These are phyloP conservation scores for Teunomyces kruisii DNA, from an alignment of 805 yeast species.

Conservation along the genomic window DNA sequence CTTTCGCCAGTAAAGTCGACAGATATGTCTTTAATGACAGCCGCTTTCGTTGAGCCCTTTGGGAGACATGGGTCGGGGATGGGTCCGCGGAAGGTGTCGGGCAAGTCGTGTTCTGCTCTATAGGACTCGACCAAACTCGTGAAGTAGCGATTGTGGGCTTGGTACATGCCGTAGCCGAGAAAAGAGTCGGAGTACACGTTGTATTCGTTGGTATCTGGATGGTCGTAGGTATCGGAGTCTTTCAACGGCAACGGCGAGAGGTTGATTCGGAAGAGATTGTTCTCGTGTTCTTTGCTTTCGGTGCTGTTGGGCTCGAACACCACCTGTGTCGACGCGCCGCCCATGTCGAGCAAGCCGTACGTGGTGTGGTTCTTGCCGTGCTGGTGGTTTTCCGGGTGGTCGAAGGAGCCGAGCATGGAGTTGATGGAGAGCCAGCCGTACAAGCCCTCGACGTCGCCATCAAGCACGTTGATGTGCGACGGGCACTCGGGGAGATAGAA, in stretches of 20 bases:
- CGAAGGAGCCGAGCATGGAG: constrained; percentile 49
- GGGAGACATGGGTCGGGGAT: constrained; percentile 61
- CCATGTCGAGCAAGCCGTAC: constrained; percentile 61
- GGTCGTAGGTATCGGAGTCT: constrained; percentile 12
- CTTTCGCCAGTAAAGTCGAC: constrained; percentile 52
- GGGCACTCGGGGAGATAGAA: constrained; percentile 62
- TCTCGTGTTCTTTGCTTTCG: constrained; percentile 44
- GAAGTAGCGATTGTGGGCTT: constrained; percentile 51
- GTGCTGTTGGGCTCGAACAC: constrained; percentile 58
- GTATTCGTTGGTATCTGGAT: constrained; percentile 29
- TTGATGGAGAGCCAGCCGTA: constrained; percentile 69
- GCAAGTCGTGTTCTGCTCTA: constrained; percentile 15
- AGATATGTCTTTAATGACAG: constrained; percentile 22
- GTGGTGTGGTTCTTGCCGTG: constrained; percentile 48
- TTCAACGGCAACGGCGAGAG: constrained; percentile 33
- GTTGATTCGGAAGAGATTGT: constrained; percentile 46
- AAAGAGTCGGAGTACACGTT: constrained; percentile 55
- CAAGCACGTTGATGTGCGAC: constrained; percentile 57
- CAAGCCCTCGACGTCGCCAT: constrained; percentile 66
- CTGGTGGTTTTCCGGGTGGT: constrained; percentile 32
- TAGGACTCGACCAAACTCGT: constrained; percentile 29
- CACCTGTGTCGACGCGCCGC: constrained; percentile 66
- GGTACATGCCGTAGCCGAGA: constrained; percentile 60
- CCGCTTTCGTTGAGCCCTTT: constrained; percentile 33
- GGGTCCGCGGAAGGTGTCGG: constrained; percentile 23